phyloP scores from a whole-genome alignment of 1,139 yeast genomes.

The Saccharomyces hybrid region DNA sequence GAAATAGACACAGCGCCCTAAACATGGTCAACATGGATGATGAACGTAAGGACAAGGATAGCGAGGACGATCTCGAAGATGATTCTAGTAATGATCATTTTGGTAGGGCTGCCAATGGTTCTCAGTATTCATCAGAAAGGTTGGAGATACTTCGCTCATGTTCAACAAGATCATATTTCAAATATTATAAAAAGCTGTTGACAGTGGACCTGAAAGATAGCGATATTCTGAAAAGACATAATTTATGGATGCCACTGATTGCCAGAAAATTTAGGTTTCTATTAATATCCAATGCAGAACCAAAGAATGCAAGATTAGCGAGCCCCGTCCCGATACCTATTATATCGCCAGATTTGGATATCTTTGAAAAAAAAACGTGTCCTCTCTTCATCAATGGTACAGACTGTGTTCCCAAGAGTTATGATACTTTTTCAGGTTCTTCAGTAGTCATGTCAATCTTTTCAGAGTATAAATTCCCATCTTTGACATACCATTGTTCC shows the following conservation, averaged over 20 bases:
- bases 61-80: not conserved
- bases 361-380: slow-evolving; percentile 15
- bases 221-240: slow-evolving; percentile 20
- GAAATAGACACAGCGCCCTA: not conserved
- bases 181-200: slow-evolving; percentile 21
- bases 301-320: not conserved
- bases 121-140: not conserved
- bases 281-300: slow-evolving; percentile 5
- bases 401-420: slow-evolving; percentile 16
- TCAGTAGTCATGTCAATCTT: slow-evolving; percentile 32
- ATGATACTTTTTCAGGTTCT: slow-evolving; percentile 20
- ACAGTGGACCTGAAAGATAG: slow-evolving; percentile 16
- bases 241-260: slow-evolving; percentile 23
- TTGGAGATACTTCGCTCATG: slow-evolving; percentile 1
- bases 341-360: slow-evolving; percentile 1
- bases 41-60: not conserved
- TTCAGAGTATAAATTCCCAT: slow-evolving; percentile 34
- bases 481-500: slow-evolving; percentile 36
- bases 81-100: not conserved
- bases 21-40: slow-evolving; percentile 1
- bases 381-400: slow-evolving; percentile 22
- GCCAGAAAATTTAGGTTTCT: slow-evolving; percentile 10
- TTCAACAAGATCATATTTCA: slow-evolving; percentile 19
- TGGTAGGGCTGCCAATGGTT: not conserved
- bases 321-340: not conserved